Evolutionary conservation across 1,139 yeast genomes (phyloP), one percentile per base, ranked within the genome.

Genomic region (Candida sojae): DNA sequence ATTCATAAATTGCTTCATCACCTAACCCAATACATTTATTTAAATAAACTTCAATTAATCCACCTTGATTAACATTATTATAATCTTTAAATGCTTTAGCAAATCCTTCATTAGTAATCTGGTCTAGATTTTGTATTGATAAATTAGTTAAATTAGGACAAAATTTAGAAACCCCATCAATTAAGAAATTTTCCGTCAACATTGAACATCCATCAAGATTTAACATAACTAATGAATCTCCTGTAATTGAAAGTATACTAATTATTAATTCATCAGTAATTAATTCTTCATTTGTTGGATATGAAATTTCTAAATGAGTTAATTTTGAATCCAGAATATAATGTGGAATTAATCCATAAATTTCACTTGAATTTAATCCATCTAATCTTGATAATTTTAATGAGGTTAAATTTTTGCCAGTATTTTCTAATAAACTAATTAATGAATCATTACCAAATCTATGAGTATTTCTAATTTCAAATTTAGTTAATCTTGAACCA

Each of bases 401-500:
- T 42, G 61, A 59, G 2, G 82, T 73, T 41, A 93, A 64, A 29
- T 73, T 70, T 0, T 71, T 59, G 2, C 89, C 89, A 59, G 91
- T 81, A 50, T 78, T 77, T 48, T 81, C 87, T 23, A 89, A 72
- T 45, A 93, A 61, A 17, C 84, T 67, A 4, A 82, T 76, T 32
- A 91, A 64, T 0, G 92, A 82, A 45, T 82, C 86, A 52, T 85
- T 81, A 12, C 83, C 79, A 55, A 93, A 85, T 50, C 98, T 73
- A 62, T 93, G 97, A 1, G 97, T 92, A 59, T 90, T 89, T 39
- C 84, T 74, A 12, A 93, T 64, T 56, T 85, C 86, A 55, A 93
- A 82, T 51, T 57, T 61, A 2, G 57, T 50, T 36, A 75, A 55
- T 11, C 57, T 58, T 7, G 61, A 49, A 1, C 67, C 67, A 17